Evolutionary conservation across 1,284 basidiomycete genomes (phyloP).

Genomic region (Sphagnurus paluster): DNA sequence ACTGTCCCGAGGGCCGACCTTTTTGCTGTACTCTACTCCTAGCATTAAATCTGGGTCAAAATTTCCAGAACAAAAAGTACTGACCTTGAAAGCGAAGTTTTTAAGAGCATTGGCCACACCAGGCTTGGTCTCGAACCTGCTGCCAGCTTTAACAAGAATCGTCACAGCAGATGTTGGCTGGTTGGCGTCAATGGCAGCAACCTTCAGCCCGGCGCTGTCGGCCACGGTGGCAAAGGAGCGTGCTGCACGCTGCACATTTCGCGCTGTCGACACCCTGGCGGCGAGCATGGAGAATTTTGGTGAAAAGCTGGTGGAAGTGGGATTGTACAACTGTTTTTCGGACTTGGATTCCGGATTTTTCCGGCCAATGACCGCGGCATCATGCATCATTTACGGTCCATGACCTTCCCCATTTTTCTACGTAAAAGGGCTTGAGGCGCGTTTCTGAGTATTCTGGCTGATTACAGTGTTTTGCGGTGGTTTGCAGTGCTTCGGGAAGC

Average conservation of each 20-base stretch:
- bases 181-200: constrained; percentile 81
- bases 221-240: constrained; percentile 81
- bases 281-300: constrained; percentile 50
- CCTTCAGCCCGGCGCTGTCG: constrained; percentile 79
- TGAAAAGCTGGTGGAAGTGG: constrained; percentile 14
- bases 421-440: no score
- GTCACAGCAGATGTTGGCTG: constrained; percentile 84
- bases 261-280: constrained; percentile 56
- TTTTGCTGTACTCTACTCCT: constrained; percentile 69
- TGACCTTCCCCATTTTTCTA: no score
- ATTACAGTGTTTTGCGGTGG: no score
- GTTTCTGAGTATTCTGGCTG: no score
- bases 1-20: constrained; percentile 90
- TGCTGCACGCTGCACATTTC: constrained; percentile 54
- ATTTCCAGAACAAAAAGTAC: constrained; percentile 16
- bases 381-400: background rate
- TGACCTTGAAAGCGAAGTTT: constrained; percentile 96
- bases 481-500: no score
- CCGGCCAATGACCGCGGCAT: no score
- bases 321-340: constrained; percentile 22
- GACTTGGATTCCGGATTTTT: constrained; percentile 28
- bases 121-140: constrained; percentile 81
- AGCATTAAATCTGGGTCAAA: constrained; percentile 1
- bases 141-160: constrained; percentile 89
- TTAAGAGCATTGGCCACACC: constrained; percentile 92